A percentile compares a stretch with the other conserved stretches of the same genome.
Conservation (phyloP, 805 yeast genomes). For the Phaffomyces opuntiae region DNA sequence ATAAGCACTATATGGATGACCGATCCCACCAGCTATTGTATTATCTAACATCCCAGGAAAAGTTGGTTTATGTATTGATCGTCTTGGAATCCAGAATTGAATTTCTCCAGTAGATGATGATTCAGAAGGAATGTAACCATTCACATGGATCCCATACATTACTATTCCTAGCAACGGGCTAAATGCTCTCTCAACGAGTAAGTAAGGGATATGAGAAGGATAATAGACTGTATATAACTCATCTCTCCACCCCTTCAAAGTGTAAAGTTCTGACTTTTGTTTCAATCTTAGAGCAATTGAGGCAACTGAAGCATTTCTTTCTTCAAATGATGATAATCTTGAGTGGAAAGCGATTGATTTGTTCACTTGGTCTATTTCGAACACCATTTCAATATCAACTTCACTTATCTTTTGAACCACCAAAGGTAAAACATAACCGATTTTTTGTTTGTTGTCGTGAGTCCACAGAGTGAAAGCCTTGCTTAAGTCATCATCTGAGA, state of each 20-base stretch:
- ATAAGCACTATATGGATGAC: constrained; percentile 63
- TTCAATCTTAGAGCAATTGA: constrained; percentile 37
- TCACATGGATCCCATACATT: constrained; percentile 85
- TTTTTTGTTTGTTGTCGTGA: constrained; percentile 12
- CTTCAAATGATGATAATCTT: constrained; percentile 30
- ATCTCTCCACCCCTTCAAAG: constrained; percentile 72
- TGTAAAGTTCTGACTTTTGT: constrained; percentile 28
- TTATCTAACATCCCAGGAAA: constrained; percentile 90
- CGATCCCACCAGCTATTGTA: constrained; percentile 93
- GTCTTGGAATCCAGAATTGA: constrained; percentile 77
- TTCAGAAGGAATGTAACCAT: constrained; percentile 58
- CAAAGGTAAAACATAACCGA: constrained; percentile 11
- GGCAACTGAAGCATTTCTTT: constrained; percentile 35
- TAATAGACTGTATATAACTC: constrained; percentile 73
- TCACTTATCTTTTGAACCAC: constrained; percentile 8
- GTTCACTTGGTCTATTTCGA: background rate
- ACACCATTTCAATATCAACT: background rate
- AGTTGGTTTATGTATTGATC: constrained; percentile 74
- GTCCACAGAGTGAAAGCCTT: constrained; percentile 7
- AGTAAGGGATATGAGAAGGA: constrained; percentile 48
- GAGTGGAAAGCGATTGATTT: constrained; percentile 25
- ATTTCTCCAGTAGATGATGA: constrained; percentile 32
- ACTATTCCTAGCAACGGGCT: constrained; percentile 78
- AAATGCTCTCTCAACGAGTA: constrained; percentile 73
- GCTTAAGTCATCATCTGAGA: constrained; percentile 10